These are phyloP conservation scores for Fraxinus xanthoxyloides DNA, from an alignment of 305 asterid species.

Conservation along the genomic window DNA sequence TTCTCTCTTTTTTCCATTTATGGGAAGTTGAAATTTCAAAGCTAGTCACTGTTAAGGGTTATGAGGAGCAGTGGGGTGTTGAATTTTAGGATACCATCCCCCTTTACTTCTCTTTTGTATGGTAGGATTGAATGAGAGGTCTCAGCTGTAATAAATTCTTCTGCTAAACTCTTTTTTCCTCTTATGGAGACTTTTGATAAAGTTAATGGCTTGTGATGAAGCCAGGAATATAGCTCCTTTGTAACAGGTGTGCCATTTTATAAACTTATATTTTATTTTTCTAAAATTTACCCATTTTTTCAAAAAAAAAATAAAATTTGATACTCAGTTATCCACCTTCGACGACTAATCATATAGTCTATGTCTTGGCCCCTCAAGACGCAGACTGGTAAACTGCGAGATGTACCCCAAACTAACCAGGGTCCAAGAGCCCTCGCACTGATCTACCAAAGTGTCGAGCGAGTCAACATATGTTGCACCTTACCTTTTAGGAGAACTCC, in stretches of 20 bases:
- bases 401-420: no score
- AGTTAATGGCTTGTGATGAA: conserved; percentile 40
- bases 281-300: not conserved
- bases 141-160: conserved; percentile 32
- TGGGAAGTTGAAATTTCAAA: conserved; percentile 50
- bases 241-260: conserved; percentile 33
- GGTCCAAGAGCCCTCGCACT: no score
- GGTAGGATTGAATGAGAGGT: conserved; percentile 28
- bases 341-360: no score
- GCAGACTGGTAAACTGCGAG: no score
- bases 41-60: conserved; percentile 43
- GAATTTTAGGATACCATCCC: conserved; percentile 35
- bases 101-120: conserved; percentile 44
- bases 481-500: no score
- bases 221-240: conserved; percentile 28
- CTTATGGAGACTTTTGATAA: conserved; percentile 44
- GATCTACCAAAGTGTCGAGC: no score
- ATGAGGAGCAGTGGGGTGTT: conserved; percentile 49
- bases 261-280: not conserved
- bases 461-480: no score
- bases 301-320: no score
- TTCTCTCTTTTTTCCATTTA: conserved; percentile 38
- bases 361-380: no score
- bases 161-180: conserved; percentile 33
- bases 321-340: no score